Base-by-base conservation (phyloP, 257 asterid genomes). In the Orobanche coerulescens region DNA sequence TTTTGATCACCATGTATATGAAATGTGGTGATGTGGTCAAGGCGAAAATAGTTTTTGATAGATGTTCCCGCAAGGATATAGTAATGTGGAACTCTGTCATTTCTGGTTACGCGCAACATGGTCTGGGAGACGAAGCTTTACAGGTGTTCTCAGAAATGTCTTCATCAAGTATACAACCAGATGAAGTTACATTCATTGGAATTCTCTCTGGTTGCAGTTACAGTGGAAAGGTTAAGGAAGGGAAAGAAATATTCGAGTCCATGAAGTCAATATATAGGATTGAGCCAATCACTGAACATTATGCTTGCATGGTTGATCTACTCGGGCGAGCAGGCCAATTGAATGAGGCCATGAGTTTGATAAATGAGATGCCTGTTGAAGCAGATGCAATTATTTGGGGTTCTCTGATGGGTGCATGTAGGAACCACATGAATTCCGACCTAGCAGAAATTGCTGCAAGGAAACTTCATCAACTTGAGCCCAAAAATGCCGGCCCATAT, bases 201-300 rank as follows among this genome's bases (percentile, higher is more conserved):
- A 78, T 81, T 65, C 81, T 89, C 50, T 82, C 92, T 0, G 96
- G 87, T 66, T 89, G 96, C 71, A 86, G 95, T 75, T 79, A 89
- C 77, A 77, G 83, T 34, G 93, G 95, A 63, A 73, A 73, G 67
- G 83, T 86, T 47, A 64, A 79, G 62, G 83, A 86, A 74, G 97
- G 95, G 56, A 72, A 67, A 64, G 81, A 73, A 66, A 67, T 84
- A 18, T 89, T 89, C 18, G 83, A 63, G 50, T 76, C 73, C 37
- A 84, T 89, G 97, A 82, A 66, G 53, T 64, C 78, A 50, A 73
- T 64, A 73, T 78, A 85, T 60, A 23, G 28, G 60, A 64, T 83
- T 10, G 81, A 71, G 62, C 92, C 88, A 15, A 47, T 51, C 26
- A 62, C 74, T 16, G 88, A 64, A 26, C 96, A 88, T 68, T 82